Base-by-base conservation (phyloP, 805 yeast species). In the Metschnikowia aberdeeniae region DNA sequence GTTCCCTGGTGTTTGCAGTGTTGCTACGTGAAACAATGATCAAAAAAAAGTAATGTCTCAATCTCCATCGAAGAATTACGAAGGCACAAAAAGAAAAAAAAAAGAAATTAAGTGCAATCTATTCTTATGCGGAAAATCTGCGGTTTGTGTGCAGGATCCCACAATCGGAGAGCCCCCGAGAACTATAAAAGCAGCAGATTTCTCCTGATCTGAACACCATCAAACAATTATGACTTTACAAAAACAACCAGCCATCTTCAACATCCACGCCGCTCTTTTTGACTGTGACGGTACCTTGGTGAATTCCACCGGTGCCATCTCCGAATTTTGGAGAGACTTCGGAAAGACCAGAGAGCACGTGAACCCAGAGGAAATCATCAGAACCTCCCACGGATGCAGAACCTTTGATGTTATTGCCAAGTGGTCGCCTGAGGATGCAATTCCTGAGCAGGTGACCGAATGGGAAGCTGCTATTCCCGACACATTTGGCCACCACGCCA, bases 241-340 rank as follows among this genome's bases (percentile, higher is more conserved):
- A 26, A 68, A 69, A 59, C 70, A 69, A 62, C 74, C 74, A 34
- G 75, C 73, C 54, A 55, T 62, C 50, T 70, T 70, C 52, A 60
- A 66, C 60, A 68, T 68, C 50, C 60, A 70, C 58, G 76, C 75
- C 52, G 75, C 75, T 42, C 77, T 86, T 51, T 88, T 88, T 66
- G 96, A 88, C 68, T 81, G 89, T 43, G 96, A 88, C 63, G 96
- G 96, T 43, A 88, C 96, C 26, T 72, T 88, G 60, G 88, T 88
- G 61, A 81, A 84, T 64, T 85, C 95, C 34, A 87, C 90, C 48
- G 81, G 80, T 44, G 88, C 93, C 47, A 86, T 87, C 51, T 88
- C 86, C 59, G 84, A 81, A 58, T 81, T 86, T 70, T 88, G 95
- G 95, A 78, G 77, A 58, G 83, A 80, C 48, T 77, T 85, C 60